phyloP scores from a whole-genome alignment of 495 filamentous ascomycete species.

The Lineolata rhizophorae region DNA sequence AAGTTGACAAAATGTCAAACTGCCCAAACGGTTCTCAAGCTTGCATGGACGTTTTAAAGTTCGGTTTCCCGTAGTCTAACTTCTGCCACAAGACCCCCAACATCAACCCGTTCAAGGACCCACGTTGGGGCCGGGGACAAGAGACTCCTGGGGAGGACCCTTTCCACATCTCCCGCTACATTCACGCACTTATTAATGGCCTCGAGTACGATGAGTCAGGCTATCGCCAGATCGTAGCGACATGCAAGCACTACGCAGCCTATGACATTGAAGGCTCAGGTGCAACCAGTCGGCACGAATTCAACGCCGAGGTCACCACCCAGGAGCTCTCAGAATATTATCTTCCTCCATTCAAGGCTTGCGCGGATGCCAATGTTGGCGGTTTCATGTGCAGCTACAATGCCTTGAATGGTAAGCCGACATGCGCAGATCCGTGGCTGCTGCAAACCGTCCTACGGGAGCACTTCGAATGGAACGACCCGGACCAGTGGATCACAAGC shows the following conservation, averaged over 20 bases:
- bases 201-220: constrained; percentile 31
- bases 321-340: constrained; percentile 37
- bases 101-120: constrained; percentile 42
- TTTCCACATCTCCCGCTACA: constrained; percentile 31
- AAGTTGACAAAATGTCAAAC: too few species aligned
- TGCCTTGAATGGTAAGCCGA: constrained; percentile 35
- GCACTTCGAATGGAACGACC: constrained; percentile 24
- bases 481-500: constrained; percentile 31
- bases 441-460: constrained; percentile 35
- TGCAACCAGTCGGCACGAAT: constrained; percentile 28
- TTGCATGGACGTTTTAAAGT: too few species aligned
- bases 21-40: too few species aligned
- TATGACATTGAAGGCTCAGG: constrained; percentile 45
- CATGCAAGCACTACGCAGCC: constrained; percentile 37
- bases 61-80: too few species aligned
- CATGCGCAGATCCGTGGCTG: constrained; percentile 31
- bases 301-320: constrained; percentile 30
- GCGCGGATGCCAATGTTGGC: constrained; percentile 30
- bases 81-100: constrained; percentile 31
- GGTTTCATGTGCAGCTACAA: constrained; percentile 42
- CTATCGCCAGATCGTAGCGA: constrained; percentile 33
- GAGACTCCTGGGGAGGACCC: constrained; percentile 44
- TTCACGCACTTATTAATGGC: constrained; percentile 34
- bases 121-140: constrained; percentile 13
- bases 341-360: constrained; percentile 26